phyloP scores from a whole-genome alignment of 2,329 filamentous ascomycete species.

The Penicillium freii region DNA sequence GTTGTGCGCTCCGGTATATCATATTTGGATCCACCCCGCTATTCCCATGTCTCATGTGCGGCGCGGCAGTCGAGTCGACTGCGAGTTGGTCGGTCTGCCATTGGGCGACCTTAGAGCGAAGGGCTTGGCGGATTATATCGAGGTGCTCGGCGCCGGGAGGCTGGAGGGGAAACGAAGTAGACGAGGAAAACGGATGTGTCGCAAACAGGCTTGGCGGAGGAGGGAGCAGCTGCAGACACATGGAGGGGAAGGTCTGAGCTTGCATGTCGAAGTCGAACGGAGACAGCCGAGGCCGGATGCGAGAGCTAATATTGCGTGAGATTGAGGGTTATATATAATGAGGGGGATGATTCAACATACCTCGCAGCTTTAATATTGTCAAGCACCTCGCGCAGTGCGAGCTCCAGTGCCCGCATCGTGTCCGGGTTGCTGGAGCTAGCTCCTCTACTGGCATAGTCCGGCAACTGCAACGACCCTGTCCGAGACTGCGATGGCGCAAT shows the following conservation, averaged over 20 bases:
- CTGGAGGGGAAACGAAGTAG: slow-evolving; percentile 76
- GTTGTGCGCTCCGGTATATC: slow-evolving; percentile 51
- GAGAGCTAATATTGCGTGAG: slow-evolving; percentile 37
- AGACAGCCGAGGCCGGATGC: slow-evolving; percentile 41
- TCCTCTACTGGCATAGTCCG: slow-evolving; percentile 62
- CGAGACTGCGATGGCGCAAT: slow-evolving; percentile 34
- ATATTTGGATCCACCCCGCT: slow-evolving; percentile 35
- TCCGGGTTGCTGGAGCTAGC: slow-evolving; percentile 70
- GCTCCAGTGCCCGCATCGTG: slow-evolving; percentile 76
- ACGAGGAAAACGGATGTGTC: slow-evolving; percentile 72
- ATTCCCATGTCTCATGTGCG: slow-evolving; percentile 38
- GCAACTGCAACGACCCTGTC: slow-evolving; percentile 29
- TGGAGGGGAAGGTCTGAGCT: slow-evolving; percentile 77
- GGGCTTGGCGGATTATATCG: slow-evolving; percentile 66
- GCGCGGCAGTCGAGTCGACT: slow-evolving; percentile 27
- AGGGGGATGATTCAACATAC: slow-evolving; percentile 49
- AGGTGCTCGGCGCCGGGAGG: slow-evolving; percentile 73
- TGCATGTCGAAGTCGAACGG: slow-evolving; percentile 80
- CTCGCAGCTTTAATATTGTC: slow-evolving; percentile 79
- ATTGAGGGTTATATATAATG: slow-evolving; percentile 6
- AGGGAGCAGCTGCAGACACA: slow-evolving; percentile 77
- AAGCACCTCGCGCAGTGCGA: slow-evolving; percentile 79
- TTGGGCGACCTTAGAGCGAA: slow-evolving; percentile 64
- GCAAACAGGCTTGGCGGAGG: slow-evolving; percentile 80
- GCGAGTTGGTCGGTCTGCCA: slow-evolving; percentile 56